These are phyloP conservation scores for Rhodomyrtus psidioides DNA, from an alignment of 441 rosid species.

Conservation along the genomic window DNA sequence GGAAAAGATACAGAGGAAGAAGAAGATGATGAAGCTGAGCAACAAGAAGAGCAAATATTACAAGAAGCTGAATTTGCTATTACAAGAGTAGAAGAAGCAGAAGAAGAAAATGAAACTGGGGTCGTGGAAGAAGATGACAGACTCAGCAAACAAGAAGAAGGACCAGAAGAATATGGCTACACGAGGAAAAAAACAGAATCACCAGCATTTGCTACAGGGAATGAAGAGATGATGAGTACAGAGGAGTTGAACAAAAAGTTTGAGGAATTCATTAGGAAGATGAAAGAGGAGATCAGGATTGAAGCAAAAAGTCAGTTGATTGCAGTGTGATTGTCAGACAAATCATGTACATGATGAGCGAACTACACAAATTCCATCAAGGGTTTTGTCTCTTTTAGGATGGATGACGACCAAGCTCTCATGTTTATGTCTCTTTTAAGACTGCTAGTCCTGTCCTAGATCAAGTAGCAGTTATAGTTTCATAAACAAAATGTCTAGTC, in stretches of 20 bases:
- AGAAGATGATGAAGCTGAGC: slow-evolving; percentile 1
- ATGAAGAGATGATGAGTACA: slow-evolving; percentile 19
- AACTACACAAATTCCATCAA: background rate
- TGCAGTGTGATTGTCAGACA: slow-evolving; percentile 10
- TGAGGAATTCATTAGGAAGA: slow-evolving; percentile 59
- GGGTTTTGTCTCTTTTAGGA: background rate
- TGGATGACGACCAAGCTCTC: background rate
- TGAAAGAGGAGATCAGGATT: slow-evolving; percentile 54
- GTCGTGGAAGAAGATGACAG: background rate
- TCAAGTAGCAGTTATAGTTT: background rate
- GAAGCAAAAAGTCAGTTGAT: slow-evolving; percentile 29
- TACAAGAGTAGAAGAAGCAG: background rate
- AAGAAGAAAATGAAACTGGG: background rate
- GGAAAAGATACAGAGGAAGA: slow-evolving; percentile 3
- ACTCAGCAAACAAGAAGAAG: background rate
- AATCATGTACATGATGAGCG: background rate
- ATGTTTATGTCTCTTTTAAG: background rate
- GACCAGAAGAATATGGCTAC: background rate
- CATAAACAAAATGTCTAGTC: background rate
- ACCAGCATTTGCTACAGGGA: background rate
- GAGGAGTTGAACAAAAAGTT: slow-evolving; percentile 41
- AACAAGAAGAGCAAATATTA: background rate
- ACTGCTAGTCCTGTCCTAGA: background rate
- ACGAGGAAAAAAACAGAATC: background rate
- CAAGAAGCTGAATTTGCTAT: background rate